phyloP scores from a whole-genome alignment of 2,329 filamentous ascomycete species.

The Madurella mycetomatis region DNA sequence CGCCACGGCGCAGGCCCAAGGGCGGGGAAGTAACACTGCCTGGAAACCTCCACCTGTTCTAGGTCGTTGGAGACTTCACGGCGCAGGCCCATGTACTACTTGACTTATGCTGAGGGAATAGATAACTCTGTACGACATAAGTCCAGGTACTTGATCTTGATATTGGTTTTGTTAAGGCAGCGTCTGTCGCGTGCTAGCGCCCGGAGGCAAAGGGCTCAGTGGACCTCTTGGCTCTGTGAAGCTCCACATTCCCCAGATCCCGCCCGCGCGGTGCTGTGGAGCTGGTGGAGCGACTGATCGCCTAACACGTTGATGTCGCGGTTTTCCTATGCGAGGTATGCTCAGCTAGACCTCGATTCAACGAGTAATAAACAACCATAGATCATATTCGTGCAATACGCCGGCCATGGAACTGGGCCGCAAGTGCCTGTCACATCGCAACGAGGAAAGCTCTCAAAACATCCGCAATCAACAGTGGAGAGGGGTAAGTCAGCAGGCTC shows the following conservation, averaged over 20 bases:
- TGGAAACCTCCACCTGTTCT: not conserved
- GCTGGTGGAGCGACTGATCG: constrained; percentile 19
- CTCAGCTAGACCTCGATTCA: too few relatives aligned
- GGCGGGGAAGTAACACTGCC: not conserved
- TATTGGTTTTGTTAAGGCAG: not conserved
- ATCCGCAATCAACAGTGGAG: too few relatives aligned
- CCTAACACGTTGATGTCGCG: too few relatives aligned
- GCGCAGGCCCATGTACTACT: not conserved
- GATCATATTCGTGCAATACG: too few relatives aligned
- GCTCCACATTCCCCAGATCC: constrained; percentile 25
- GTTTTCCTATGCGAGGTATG: too few relatives aligned
- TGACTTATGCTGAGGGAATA: not conserved
- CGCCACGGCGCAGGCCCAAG: constrained; percentile 10
- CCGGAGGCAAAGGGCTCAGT: constrained; percentile 4
- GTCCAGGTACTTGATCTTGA: constrained; percentile 2
- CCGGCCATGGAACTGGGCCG: too few relatives aligned
- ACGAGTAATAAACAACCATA: too few relatives aligned
- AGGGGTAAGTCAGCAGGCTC: too few relatives aligned
- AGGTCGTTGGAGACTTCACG: not conserved
- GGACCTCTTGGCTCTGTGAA: constrained; percentile 9
- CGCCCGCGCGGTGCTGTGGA: constrained; percentile 20
- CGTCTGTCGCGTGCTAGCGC: constrained; percentile 10
- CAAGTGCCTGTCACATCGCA: too few relatives aligned
- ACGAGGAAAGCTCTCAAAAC: too few relatives aligned
- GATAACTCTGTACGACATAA: not conserved